Evolutionary conservation across 345 rosid genomes (phyloP), one percentile per base, ranked within the genome.

Genomic region (Raphanus raphanistrum): DNA sequence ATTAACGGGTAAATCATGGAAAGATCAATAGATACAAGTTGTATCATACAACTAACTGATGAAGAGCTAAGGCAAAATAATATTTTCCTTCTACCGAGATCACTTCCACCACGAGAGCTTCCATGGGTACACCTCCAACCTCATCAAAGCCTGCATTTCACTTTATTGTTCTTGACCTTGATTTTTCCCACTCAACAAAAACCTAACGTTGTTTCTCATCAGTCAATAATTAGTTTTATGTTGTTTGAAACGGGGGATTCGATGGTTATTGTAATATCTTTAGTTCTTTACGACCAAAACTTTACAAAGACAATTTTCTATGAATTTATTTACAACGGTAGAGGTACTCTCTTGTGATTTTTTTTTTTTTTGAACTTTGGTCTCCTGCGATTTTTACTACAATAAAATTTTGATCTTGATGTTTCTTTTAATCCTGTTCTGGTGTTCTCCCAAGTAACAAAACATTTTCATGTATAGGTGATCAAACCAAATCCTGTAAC

Each of bases 51-150:
- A n/a, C 16, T 36, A 62, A 87, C 89, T 78, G 62, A 31, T 5
- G 17, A 55, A 28, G 7, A 65, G 36, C 10, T 5, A 43, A 43
- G 50, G 50, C 3, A 50, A 21, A 21, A 52, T 52, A 48, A 0
- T 25, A 9, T 65, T 17, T 16, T 17, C 62, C 2, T 5, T 59
- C 73, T 81, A 86, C 91, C 15, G 6, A 43, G 52, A 43, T 43
- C 87, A 81, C 81, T 88, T 60, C 79, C 85, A 82, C 90, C 86
- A 8, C 89, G 85, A 32, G 92, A 90, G 67, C 54, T 65, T 11
- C 48, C 0, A 5, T 25, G 54, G 16, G 68, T 32, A 62, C 1
- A 71, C 55, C 31, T 31, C 21, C 21, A 16, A 11, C 66, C 32
- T 0, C 59, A 10, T 10, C 33, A 17, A 33, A 70, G 50, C 6